Conservation (phyloP, 2,329 filamentous ascomycete genomes). For the Colletotrichum agaves region DNA sequence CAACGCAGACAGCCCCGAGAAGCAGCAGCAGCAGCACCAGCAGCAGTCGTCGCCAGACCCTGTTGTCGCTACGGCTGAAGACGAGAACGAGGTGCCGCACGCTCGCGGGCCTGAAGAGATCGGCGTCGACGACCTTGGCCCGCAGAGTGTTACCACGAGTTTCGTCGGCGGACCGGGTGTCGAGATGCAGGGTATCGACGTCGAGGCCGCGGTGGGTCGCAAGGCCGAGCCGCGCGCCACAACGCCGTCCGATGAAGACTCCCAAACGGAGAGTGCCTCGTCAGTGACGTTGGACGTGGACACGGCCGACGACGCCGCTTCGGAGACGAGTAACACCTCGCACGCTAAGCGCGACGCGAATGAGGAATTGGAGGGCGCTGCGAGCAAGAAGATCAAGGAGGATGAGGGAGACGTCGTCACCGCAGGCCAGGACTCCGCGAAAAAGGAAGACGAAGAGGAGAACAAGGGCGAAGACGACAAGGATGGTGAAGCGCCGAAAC, state of each 20-base stretch:
- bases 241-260: slow-evolving; percentile 42
- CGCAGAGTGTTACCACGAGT: slow-evolving; percentile 64
- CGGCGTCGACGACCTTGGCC: slow-evolving; percentile 86
- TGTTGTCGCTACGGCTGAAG: slow-evolving; percentile 52
- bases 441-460: slow-evolving; percentile 38
- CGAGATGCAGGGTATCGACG: slow-evolving; percentile 66
- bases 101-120: slow-evolving; percentile 87
- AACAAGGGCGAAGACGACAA: slow-evolving; percentile 19
- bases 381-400: slow-evolving; percentile 62
- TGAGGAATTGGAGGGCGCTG: slow-evolving; percentile 52
- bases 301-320: slow-evolving; percentile 43
- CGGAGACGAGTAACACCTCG: slow-evolving; percentile 47
- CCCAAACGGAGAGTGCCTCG: slow-evolving; percentile 30
- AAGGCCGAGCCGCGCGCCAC: slow-evolving; percentile 49
- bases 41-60: slow-evolving; percentile 16
- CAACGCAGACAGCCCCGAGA: slow-evolving; percentile 26
- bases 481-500: not conserved
- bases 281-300: slow-evolving; percentile 33
- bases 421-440: slow-evolving; percentile 26
- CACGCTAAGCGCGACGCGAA: slow-evolving; percentile 68
- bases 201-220: slow-evolving; percentile 70
- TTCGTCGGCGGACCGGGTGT: slow-evolving; percentile 53
- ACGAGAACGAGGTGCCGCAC: slow-evolving; percentile 77
- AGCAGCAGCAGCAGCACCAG: slow-evolving; percentile 39
- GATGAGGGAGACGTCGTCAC: slow-evolving; percentile 41